These are phyloP conservation scores for Xylaria sp. DNA, from an alignment of 2,329 filamentous ascomycete genomes.

Conservation along the genomic window DNA sequence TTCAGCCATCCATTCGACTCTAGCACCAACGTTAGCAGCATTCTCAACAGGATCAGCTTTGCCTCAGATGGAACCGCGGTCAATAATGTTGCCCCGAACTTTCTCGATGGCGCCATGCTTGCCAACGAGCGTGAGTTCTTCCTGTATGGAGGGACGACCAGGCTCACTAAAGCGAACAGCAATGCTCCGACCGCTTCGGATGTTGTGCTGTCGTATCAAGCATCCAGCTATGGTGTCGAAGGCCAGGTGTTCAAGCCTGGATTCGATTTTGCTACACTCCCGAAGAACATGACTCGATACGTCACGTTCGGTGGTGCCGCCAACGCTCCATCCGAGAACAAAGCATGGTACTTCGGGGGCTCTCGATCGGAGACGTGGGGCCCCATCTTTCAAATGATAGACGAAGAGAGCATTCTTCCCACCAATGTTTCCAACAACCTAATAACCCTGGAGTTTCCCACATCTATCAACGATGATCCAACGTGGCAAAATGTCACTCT, in stretches of 20 bases:
- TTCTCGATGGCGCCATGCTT: slow-evolving; percentile 58
- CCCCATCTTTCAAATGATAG: slow-evolving; percentile 38
- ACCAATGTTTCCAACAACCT: slow-evolving; percentile 50
- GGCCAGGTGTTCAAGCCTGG: slow-evolving; percentile 40
- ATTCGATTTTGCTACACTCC: slow-evolving; percentile 40
- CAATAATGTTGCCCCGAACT: slow-evolving; percentile 52
- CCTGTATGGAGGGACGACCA: slow-evolving; percentile 56
- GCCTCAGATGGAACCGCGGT: slow-evolving; percentile 38
- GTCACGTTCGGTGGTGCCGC: slow-evolving; percentile 59
- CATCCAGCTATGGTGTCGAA: slow-evolving; percentile 46
- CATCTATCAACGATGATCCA: slow-evolving; percentile 43
- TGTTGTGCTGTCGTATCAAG: slow-evolving; percentile 46
- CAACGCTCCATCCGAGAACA: slow-evolving; percentile 63
- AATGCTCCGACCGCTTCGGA: slow-evolving; percentile 38
- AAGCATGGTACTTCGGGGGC: slow-evolving; percentile 67
- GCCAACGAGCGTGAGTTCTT: slow-evolving; percentile 59
- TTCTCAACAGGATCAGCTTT: slow-evolving; percentile 48
- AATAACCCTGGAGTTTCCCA: slow-evolving; percentile 48
- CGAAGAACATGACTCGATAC: slow-evolving; percentile 51
- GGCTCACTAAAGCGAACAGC: slow-evolving; percentile 22
- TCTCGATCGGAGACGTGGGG: slow-evolving; percentile 48
- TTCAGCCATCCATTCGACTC: slow-evolving; percentile 53
- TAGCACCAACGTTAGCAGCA: slow-evolving; percentile 46
- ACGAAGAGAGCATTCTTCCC: slow-evolving; percentile 36
- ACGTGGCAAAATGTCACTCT: slow-evolving; percentile 55